Evolutionary conservation across 2,329 filamentous ascomycete species (phyloP).

Genomic region (Epichloe brachyelytri): DNA sequence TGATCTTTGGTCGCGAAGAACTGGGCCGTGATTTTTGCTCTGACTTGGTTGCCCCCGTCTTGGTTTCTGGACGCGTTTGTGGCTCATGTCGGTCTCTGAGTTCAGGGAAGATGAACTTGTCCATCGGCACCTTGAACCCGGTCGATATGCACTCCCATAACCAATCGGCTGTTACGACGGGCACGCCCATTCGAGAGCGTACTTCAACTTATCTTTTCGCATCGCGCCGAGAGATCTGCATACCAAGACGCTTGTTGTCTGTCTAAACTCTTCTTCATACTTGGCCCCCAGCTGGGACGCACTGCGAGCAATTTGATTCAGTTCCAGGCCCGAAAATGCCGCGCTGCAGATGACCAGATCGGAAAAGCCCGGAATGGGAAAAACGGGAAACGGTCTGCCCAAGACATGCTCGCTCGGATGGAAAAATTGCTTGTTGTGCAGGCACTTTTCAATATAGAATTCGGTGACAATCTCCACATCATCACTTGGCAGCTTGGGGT

Average conservation of each 20-base stretch:
- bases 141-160: conserved; percentile 66
- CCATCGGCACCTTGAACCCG: conserved; percentile 33
- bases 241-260: conserved; percentile 64
- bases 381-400: conserved; percentile 61
- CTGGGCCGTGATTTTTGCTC: conserved; percentile 4
- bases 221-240: conserved; percentile 47
- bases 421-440: conserved; percentile 62
- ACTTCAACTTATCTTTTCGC: conserved; percentile 63
- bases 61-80: not conserved
- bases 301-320: conserved; percentile 70
- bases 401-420: conserved; percentile 58
- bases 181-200: conserved; percentile 64
- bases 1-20: conserved; percentile 6
- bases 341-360: conserved; percentile 66
- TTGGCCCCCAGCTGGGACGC: conserved; percentile 64
- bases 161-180: conserved; percentile 73
- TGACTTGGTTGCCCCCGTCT: conserved; percentile 4
- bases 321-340: conserved; percentile 70
- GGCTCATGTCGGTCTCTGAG: conserved; percentile 21
- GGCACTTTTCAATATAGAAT: conserved; percentile 84
- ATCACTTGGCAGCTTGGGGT: conserved; percentile 25
- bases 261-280: conserved; percentile 67
- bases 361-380: conserved; percentile 57
- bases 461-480: conserved; percentile 56
- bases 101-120: conserved; percentile 34